Conservation (phyloP, 2,329 filamentous ascomycete genomes). For the Trichoderma sp. region DNA sequence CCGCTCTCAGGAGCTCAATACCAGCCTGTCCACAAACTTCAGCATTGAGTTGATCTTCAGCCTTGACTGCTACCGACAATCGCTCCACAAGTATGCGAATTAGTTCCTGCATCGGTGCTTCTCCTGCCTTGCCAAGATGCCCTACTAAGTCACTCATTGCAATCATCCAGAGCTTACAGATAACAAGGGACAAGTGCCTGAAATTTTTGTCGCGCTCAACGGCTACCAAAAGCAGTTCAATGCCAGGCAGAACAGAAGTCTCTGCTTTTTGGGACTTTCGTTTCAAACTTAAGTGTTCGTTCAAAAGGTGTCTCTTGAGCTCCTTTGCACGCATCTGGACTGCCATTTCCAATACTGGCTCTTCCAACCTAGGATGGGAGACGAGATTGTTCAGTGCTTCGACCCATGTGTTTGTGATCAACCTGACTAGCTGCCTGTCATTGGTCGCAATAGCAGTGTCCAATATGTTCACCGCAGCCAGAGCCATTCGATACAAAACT, state of each 20-base stretch:
- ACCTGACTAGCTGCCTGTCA: neutral
- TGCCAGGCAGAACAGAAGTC: neutral
- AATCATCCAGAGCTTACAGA: neutral
- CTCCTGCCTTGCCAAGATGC: neutral
- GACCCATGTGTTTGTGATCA: neutral
- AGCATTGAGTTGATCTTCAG: neutral
- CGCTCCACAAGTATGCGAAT: neutral
- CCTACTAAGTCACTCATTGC: neutral
- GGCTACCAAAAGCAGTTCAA: neutral
- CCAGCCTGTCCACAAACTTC: neutral
- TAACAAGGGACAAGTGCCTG: neutral
- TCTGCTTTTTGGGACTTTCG: neutral
- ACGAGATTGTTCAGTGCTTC: neutral
- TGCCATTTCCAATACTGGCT: neutral
- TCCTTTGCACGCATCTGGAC: neutral
- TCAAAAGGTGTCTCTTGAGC: neutral
- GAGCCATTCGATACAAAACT: neutral
- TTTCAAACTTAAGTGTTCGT: neutral
- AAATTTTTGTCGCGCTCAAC: neutral
- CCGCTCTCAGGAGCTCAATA: neutral
- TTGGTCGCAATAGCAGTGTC: neutral
- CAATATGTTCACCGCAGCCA: neutral
- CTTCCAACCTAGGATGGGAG: neutral
- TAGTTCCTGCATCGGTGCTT: neutral
- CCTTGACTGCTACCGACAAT: neutral